phyloP scores from a whole-genome alignment of 768 basidiomycete genomes.

The Dentipellis sp. region DNA sequence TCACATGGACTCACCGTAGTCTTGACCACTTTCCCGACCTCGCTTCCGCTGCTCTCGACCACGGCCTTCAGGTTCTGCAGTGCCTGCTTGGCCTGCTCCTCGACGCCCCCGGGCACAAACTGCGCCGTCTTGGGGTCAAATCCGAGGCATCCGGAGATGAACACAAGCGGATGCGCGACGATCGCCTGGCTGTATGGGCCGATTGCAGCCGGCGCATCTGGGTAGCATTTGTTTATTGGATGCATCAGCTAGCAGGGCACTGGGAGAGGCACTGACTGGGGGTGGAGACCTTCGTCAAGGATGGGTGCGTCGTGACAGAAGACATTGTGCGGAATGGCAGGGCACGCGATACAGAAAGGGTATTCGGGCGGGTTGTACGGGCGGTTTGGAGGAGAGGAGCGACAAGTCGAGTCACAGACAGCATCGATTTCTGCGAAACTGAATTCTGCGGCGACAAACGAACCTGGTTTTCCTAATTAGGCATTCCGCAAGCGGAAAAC shows the following conservation, averaged over 20 bases:
- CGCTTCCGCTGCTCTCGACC: slow-evolving; percentile 74
- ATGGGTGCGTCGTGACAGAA: slow-evolving; percentile 24
- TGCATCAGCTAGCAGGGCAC: neutral
- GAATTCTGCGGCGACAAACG: too few relatives aligned
- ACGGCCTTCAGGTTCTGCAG: slow-evolving; percentile 81
- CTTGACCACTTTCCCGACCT: slow-evolving; percentile 78
- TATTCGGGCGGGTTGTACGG: too few relatives aligned
- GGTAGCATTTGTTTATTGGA: neutral
- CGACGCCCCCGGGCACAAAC: slow-evolving; percentile 66
- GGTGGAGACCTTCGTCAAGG: slow-evolving; percentile 29
- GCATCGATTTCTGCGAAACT: too few relatives aligned
- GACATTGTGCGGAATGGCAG: slow-evolving; percentile 14
- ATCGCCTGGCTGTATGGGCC: slow-evolving; percentile 88
- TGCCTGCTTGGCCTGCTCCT: slow-evolving; percentile 74
- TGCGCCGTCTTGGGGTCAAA: slow-evolving; percentile 64
- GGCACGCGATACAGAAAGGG: too few relatives aligned
- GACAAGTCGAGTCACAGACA: too few relatives aligned
- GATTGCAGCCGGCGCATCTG: slow-evolving; percentile 71
- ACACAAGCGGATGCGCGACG: slow-evolving; percentile 76
- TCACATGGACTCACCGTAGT: slow-evolving; percentile 57
- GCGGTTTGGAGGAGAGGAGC: too few relatives aligned
- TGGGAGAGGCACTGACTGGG: slow-evolving; percentile 8
- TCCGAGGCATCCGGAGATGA: slow-evolving; percentile 84
- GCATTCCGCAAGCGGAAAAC: too few relatives aligned
- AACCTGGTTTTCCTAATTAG: too few relatives aligned